phyloP scores from a whole-genome alignment of 2,329 filamentous ascomycete genomes.

The Didymella lethalis region DNA sequence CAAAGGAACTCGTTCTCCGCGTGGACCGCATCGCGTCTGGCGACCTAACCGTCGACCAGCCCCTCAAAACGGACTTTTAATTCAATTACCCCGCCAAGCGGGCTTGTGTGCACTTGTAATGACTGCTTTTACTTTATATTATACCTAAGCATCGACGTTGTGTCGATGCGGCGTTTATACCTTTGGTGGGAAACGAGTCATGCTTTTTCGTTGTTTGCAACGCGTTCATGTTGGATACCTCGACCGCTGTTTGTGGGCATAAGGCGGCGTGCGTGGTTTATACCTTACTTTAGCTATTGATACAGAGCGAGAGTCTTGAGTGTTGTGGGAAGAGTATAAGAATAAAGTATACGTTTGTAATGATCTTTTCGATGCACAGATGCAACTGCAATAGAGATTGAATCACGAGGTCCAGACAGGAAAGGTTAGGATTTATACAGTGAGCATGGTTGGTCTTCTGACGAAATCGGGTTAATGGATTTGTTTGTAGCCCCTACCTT shows the following conservation, averaged over 20 bases:
- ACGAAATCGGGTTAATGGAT: background rate
- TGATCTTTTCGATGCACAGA: background rate
- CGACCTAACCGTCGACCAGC: constrained; percentile 47
- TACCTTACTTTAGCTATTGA: constrained; percentile 26
- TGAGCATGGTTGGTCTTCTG: background rate
- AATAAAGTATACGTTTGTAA: background rate
- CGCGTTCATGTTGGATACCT: constrained; percentile 22
- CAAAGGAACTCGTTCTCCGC: constrained; percentile 52
- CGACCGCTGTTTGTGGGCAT: constrained; percentile 18
- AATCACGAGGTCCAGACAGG: no score
- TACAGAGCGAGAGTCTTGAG: constrained; percentile 9
- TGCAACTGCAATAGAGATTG: background rate
- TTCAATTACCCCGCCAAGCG: background rate
- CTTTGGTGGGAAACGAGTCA: background rate
- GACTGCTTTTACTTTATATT: constrained; percentile 8
- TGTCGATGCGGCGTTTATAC: constrained; percentile 7
- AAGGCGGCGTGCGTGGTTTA: constrained; percentile 16
- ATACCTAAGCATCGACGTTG: constrained; percentile 3
- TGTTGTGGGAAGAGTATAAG: background rate
- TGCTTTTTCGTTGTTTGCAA: constrained; percentile 1
- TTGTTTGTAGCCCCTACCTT: background rate
- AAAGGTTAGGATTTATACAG: no score
- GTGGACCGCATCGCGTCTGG: constrained; percentile 53
- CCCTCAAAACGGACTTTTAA: constrained; percentile 44
- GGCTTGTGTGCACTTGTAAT: background rate